Evolutionary conservation across 192 early-diverging fungal genomes (phyloP), one percentile per base, ranked within the genome.

Genomic region (Oehlia diaphana): DNA sequence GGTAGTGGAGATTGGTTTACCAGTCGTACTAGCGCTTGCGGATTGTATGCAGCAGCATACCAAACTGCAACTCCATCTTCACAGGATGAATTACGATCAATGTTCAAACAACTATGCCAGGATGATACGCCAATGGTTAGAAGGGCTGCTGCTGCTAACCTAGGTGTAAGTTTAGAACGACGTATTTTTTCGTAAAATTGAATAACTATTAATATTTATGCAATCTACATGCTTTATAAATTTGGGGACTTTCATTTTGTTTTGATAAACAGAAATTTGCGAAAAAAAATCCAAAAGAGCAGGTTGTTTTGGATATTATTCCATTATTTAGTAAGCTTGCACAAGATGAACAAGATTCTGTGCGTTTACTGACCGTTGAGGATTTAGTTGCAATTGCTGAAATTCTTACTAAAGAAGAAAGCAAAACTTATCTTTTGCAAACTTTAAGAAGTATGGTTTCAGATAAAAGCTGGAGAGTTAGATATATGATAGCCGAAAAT

Each of bases 111-210:
- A 78, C 90, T 99, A 47, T 92, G 92, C 82, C 87, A 92, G 80
- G 98, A 99, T 85, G 96, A 96, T 66, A 98, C 96, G 47, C 98
- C 98, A 16, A 99, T 99, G 98, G 97, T 98, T 78, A 92, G 97
- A 79, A 91, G 98, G 77, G 95, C 97, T 1, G 95, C 96, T 35
- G 95, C 96, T 26, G 95, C 94, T 35, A 89, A 94, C 79, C 83
- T 96, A 26, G 86, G 89, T 47, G 94, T 95, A 89, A 76, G 66
- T 58, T 72, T 21, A 21, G 53, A 21, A 14, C 16, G 14, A 58
- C 50, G 2, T 58, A 58, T 19, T 58, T 58, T 58, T 67, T 10
- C 23, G 53, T 8, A 61, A 63, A 50, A 28, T 79, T 61, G 76
- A 33, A 83, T 42, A 26, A 49, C n/a, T 8, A 12, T 44, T 64